Evolutionary conservation across 345 rosid species (phyloP), one percentile per base, ranked within the genome.

Genomic region (Brassica juncea): DNA sequence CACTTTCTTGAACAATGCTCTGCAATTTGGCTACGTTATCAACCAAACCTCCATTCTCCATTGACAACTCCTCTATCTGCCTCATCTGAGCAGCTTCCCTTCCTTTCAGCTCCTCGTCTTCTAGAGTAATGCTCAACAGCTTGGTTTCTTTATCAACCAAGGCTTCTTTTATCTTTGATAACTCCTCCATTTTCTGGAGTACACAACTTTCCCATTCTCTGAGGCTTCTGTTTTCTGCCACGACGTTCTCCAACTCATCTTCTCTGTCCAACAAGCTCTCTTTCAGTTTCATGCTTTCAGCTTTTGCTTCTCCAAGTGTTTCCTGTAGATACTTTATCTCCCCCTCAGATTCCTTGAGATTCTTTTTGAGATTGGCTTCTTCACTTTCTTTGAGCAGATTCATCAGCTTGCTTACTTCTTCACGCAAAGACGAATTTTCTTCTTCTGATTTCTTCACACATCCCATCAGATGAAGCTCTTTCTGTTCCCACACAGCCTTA

Each of bases 261-360:
- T 92, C 97, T 89, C 87, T 94, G 79, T 88, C 95, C 80, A 89
- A 42, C 65, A 91, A 74, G 76, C 81, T 81, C 73, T 89, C 97
- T 82, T 89, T 88, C 65, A 88, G 80, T 81, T 87, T 87, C 86
- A 86, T 73, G 90, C 87, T 86, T 82, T 88, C 94, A 61, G 83
- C 74, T 82, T 84, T 88, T 6, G 82, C 84, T 73, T 83, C 92
- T 71, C 85, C 92, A 68, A 89, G 85, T 70, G 89, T 73, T 81
- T 86, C 94, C 79, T 86, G 94, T 80, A 92, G 72, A 75, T 84
- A 78, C 76, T 87, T 75, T 66, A 87, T 86, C 84, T 92, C 97
- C 62, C 85, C 85, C 88, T 89, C 94, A 54, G 85, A 89, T 82
- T 89, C 89, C 84, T 88, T 83, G 54, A 89, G 77, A 77, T 86